Base-by-base conservation (phyloP, 371 early-diverging fungal species). In the Apophysomyces sp. region DNA sequence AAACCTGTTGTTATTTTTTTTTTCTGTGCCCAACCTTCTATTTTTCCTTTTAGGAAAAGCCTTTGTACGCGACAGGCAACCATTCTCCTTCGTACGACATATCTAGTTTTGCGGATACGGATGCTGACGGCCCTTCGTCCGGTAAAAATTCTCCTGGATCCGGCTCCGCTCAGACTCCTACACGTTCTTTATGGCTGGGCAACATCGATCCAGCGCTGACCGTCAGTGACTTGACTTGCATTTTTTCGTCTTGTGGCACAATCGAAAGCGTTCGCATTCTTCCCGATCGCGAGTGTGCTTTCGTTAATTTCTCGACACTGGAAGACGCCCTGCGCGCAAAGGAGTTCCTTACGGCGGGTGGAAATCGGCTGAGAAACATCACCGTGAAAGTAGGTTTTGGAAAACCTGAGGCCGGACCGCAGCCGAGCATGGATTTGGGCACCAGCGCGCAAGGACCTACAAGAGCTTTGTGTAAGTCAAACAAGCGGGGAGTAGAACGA, bases 141-240 rank as follows among this genome's bases (percentile, higher is more conserved):
- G 63, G 52, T 30, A 53, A 40, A 52, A 55, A 40, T 15, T 55
- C 61, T 12, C 52, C 70, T 29, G 53, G 39, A 28, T 55, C 62
- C 15, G 27, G 28, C 54, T 24, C 44, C 72, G 58, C 55, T 69
- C 81, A 78, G 56, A 63, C 73, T 18, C 89, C 91, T 11, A 89
- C 94, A 51, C 89, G 96, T 8, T 93, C 95, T 8, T 82, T 98
- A 24, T 97, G 97, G 96, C 84, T 97, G 56, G 97, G 97, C 32
- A 96, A 96, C 67, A 81, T 97, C 15, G 94, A 94, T 68, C 81
- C 91, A 0, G 66, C 78, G 9, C 81, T 95, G 60, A 86, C 88
- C 4, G 78, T 84, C 18, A 80, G 85, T n/a, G 95, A 96, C 39
- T 78, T 98, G 49, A 82, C 87, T 16, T 74, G 81, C 52, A 69